phyloP scores from a whole-genome alignment of 2,329 filamentous ascomycete genomes.

The Nemania sp. region DNA sequence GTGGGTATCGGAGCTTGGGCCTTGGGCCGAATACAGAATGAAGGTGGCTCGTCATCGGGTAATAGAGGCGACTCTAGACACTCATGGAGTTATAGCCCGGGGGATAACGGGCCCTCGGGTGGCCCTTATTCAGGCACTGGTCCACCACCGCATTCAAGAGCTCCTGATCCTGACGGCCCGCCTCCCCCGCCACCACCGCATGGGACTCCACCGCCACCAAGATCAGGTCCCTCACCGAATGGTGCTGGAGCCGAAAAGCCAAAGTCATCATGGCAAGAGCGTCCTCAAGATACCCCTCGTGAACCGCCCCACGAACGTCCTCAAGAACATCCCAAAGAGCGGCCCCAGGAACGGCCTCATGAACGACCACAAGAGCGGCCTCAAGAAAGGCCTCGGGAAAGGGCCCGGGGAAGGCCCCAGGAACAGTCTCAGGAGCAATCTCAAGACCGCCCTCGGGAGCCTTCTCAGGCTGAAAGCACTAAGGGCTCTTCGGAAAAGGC shows the following conservation, averaged over 20 bases:
- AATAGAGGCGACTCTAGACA: constrained; percentile 40
- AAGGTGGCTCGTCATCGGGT: constrained; percentile 50
- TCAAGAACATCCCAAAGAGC: constrained; percentile 37
- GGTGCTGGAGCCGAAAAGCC: constrained; percentile 49
- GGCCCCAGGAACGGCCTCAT: constrained; percentile 34
- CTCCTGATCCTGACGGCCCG: constrained; percentile 45
- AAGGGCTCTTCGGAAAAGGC: constrained; percentile 75
- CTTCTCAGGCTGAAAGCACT: constrained; percentile 44
- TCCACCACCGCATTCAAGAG: constrained; percentile 40
- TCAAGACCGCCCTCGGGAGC: constrained; percentile 38
- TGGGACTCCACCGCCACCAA: constrained; percentile 48
- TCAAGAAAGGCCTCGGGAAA: neutral
- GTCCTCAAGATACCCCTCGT: constrained; percentile 35
- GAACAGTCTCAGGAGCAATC: constrained; percentile 30
- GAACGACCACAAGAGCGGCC: neutral
- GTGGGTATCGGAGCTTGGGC: constrained; percentile 85
- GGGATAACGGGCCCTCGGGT: constrained; percentile 41
- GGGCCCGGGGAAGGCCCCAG: neutral
- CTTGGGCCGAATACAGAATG: constrained; percentile 73
- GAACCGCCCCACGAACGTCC: constrained; percentile 16
- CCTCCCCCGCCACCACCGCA: constrained; percentile 56
- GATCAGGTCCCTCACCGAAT: constrained; percentile 44
- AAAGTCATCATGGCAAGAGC: constrained; percentile 56
- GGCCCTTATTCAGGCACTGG: constrained; percentile 40
- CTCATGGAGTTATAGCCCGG: constrained; percentile 44